These are phyloP conservation scores for Suillus tomentosus DNA, from an alignment of 768 basidiomycete species.

Conservation along the genomic window DNA sequence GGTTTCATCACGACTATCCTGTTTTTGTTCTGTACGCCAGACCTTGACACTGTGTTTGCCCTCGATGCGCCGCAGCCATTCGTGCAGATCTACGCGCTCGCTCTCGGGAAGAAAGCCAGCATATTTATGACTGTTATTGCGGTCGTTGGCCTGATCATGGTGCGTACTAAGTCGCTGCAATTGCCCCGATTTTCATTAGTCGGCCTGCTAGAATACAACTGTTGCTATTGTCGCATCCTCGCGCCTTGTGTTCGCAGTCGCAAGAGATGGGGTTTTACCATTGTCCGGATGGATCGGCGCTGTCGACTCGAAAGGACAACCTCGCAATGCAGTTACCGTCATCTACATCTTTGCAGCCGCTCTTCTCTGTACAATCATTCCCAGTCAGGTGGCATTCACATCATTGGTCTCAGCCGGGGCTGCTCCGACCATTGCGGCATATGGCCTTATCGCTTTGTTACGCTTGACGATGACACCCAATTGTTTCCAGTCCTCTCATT, in stretches of 20 bases:
- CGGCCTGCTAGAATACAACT: constrained; percentile 69
- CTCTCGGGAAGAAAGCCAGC: constrained; percentile 76
- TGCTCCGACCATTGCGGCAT: constrained; percentile 86
- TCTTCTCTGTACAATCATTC: constrained; percentile 85
- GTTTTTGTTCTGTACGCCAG: constrained; percentile 84
- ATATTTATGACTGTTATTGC: constrained; percentile 90
- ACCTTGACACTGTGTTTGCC: constrained; percentile 72
- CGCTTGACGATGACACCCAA: constrained; percentile 78
- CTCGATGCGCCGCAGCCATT: constrained; percentile 89
- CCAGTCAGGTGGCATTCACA: constrained; percentile 90
- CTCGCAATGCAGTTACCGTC: constrained; percentile 83
- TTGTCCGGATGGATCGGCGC: constrained; percentile 80
- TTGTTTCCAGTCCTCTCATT: constrained; percentile 72
- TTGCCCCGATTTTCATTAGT: constrained; percentile 4
- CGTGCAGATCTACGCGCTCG: constrained; percentile 83
- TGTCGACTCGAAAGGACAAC: constrained; percentile 72
- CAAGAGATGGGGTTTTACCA: constrained; percentile 91
- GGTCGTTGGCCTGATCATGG: constrained; percentile 81
- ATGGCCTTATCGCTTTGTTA: constrained; percentile 77
- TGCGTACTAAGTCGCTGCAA: constrained; percentile 35
- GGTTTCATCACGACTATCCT: constrained; percentile 79
- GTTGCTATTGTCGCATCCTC: constrained; percentile 88
- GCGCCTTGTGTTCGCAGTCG: constrained; percentile 87
- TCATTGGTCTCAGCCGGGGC: constrained; percentile 87
- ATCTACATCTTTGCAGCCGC: constrained; percentile 77